These are phyloP conservation scores for Bipolaris oryzae DNA, from an alignment of 2,329 filamentous ascomycete species.

Conservation along the genomic window DNA sequence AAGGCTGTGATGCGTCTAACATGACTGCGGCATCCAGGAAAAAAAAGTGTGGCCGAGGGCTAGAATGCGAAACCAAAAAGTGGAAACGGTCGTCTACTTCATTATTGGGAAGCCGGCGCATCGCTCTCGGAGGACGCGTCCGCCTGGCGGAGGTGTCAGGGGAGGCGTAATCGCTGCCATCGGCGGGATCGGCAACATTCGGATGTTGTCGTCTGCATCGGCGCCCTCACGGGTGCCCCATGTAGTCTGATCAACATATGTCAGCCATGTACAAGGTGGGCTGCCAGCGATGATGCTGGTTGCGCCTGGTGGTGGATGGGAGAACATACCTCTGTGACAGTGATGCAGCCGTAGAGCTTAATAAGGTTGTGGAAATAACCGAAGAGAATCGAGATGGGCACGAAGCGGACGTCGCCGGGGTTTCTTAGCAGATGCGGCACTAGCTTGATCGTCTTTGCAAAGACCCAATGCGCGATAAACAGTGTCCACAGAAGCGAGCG, in stretches of 20 bases:
- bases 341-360: constrained; percentile 86
- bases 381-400: constrained; percentile 86
- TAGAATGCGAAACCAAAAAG: constrained; percentile 34
- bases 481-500: constrained; percentile 39
- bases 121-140: constrained; percentile 46
- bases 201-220: constrained; percentile 68
- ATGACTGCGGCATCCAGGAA: constrained; percentile 37
- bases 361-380: constrained; percentile 92
- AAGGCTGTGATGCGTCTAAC: constrained; percentile 43
- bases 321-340: constrained; percentile 56
- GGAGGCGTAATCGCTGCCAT: constrained; percentile 45
- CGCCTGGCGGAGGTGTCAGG: constrained; percentile 41
- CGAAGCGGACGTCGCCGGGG: constrained; percentile 77
- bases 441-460: constrained; percentile 91
- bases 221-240: constrained; percentile 95
- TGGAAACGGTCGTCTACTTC: constrained; percentile 33
- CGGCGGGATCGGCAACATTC: constrained; percentile 46
- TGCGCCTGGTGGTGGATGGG: not conserved
- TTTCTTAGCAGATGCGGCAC: constrained; percentile 84
- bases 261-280: constrained; percentile 24
- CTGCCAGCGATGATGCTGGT: constrained; percentile 26
- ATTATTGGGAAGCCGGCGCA: constrained; percentile 35
- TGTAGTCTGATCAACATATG: constrained; percentile 68
- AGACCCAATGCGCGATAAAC: constrained; percentile 60
- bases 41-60: constrained; percentile 26